Percentiles rank a stretch among this genome's conserved stretches.
These are phyloP conservation scores for Trypanosoma mega DNA, from an alignment of 208 protist species.

Conservation along the genomic window DNA sequence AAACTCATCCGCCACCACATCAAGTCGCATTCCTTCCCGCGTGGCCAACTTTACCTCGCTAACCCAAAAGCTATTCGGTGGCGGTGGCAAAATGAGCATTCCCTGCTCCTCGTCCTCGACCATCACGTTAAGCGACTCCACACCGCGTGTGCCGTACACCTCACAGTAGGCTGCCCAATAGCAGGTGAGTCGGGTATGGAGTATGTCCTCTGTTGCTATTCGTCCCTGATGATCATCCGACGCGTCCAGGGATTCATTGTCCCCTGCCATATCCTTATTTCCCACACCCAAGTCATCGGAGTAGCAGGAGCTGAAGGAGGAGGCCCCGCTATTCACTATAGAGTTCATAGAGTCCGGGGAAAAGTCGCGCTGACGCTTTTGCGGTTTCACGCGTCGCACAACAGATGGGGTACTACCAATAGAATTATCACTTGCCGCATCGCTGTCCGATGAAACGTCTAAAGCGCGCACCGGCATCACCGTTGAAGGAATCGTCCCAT, in stretches of 20 bases:
- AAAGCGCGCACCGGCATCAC: no score
- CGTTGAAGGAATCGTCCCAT: not conserved
- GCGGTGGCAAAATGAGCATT: conserved; percentile 47
- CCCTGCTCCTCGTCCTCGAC: conserved; percentile 47
- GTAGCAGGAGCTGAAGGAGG: conserved; percentile 41
- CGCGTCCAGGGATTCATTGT: not conserved
- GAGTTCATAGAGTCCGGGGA: not conserved
- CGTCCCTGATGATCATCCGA: not conserved
- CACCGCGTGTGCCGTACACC: conserved; percentile 70
- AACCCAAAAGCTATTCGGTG: conserved; percentile 49
- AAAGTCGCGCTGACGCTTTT: conserved; percentile 22
- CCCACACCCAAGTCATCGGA: conserved; percentile 40
- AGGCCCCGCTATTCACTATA: conserved; percentile 1
- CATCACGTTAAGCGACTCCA: conserved; percentile 47
- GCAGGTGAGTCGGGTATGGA: conserved; percentile 42
- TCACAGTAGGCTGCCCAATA: conserved; percentile 79
- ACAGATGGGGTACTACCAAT: conserved; percentile 20
- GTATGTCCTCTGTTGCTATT: conserved; percentile 33
- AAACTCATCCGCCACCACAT: conserved; percentile 46
- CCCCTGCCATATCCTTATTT: conserved; percentile 4
- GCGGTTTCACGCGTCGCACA: not conserved
- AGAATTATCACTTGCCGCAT: not conserved
- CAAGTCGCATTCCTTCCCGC: conserved; percentile 45
- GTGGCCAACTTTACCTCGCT: conserved; percentile 39
- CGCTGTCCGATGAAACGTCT: no score